These are phyloP conservation scores for Forsythia suspensa DNA, from an alignment of 257 asterid genomes.

Conservation along the genomic window DNA sequence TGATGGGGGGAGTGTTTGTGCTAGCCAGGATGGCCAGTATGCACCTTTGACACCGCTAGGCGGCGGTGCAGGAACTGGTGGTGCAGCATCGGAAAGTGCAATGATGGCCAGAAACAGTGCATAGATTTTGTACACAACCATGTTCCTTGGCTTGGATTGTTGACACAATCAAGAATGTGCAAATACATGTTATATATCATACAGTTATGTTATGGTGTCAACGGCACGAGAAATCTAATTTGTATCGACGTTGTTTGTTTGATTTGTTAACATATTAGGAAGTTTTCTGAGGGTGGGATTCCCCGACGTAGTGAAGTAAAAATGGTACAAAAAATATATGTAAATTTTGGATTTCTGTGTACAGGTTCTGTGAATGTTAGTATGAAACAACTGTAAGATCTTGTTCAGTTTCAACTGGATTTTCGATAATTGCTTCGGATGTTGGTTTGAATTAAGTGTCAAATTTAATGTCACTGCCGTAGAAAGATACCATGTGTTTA, in stretches of 20 bases:
- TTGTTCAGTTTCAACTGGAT: background rate
- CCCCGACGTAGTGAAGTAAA: background rate
- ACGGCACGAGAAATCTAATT: background rate
- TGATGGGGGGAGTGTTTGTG: constrained; percentile 36
- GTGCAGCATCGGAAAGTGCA: background rate
- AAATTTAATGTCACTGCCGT: background rate
- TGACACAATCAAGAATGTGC: background rate
- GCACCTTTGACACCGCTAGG: constrained; percentile 44
- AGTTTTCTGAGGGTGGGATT: background rate
- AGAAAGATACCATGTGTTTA: too few species aligned
- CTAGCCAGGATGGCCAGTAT: constrained; percentile 51
- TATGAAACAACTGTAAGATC: background rate
- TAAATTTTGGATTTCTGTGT: background rate
- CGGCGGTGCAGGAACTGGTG: constrained; percentile 1
- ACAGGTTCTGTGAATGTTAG: background rate
- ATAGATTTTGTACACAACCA: constrained; percentile 24
- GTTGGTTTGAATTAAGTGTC: background rate
- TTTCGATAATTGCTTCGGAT: background rate
- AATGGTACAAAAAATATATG: background rate
- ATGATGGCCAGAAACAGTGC: constrained; percentile 25
- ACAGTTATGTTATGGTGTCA: background rate
- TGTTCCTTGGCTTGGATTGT: constrained; percentile 10
- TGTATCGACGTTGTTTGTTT: constrained; percentile 11
- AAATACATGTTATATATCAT: background rate
- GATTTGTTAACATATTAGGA: background rate